Evolutionary conservation across 345 rosid species (phyloP).

Genomic region (Durio zibethinus): DNA sequence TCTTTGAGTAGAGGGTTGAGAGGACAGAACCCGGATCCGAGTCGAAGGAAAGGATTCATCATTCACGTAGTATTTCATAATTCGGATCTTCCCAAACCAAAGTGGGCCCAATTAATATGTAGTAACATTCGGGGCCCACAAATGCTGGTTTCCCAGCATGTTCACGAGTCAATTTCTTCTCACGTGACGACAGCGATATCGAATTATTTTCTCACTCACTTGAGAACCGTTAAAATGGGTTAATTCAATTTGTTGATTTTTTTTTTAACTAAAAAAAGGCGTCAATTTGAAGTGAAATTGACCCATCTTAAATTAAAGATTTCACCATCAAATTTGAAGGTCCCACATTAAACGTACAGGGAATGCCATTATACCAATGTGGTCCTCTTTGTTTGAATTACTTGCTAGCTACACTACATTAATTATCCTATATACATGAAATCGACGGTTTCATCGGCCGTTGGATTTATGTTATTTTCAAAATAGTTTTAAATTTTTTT

Average conservation of each 20-base stretch:
- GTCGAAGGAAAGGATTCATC: not conserved
- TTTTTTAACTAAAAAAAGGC: not conserved
- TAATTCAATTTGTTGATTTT: not conserved
- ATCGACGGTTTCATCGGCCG: too few relatives aligned
- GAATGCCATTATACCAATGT: not conserved
- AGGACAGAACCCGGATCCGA: conserved; percentile 7
- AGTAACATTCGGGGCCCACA: conserved; percentile 10
- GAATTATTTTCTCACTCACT: not conserved
- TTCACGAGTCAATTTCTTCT: conserved; percentile 24
- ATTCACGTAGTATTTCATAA: conserved; percentile 10
- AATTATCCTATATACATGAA: too few relatives aligned
- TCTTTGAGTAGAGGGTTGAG: too few relatives aligned
- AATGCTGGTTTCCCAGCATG: not conserved
- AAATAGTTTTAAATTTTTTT: too few relatives aligned
- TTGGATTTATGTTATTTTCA: too few relatives aligned
- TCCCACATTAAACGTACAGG: not conserved
- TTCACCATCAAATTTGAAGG: not conserved
- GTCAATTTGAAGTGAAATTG: conserved; percentile 21
- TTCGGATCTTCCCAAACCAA: conserved; percentile 4
- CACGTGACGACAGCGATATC: conserved; percentile 22
- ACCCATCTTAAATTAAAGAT: conserved; percentile 16
- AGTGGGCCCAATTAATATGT: not conserved
- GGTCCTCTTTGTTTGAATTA: too few relatives aligned
- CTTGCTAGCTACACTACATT: too few relatives aligned
- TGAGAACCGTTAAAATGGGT: not conserved